Percentiles rank a stretch among this genome's conserved stretches.
These are phyloP conservation scores for Carex kokanica DNA, from an alignment of 176 grass and related monocot genomes.

Conservation along the genomic window DNA sequence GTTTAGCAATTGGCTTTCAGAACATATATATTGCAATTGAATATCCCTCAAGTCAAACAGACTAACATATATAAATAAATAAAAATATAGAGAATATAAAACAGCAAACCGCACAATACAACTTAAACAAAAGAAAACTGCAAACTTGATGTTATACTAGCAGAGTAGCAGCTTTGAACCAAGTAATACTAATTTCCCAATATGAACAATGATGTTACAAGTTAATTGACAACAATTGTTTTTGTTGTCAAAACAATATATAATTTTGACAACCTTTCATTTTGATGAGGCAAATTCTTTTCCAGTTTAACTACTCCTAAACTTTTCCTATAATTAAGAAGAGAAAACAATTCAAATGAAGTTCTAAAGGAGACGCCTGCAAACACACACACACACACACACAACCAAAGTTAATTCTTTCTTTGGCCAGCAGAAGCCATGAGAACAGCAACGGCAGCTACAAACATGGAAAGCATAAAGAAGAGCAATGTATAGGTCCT, in stretches of 20 bases:
- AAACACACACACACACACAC: not conserved
- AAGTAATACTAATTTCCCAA: not conserved
- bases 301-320: not conserved
- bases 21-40: no score
- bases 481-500: conserved; percentile 56
- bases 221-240: conserved; percentile 1
- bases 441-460: conserved; percentile 55
- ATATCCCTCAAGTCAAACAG: no score
- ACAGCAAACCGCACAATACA: not conserved
- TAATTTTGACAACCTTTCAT: not conserved
- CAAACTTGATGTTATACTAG: not conserved
- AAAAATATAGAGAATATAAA: not conserved
- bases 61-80: no score
- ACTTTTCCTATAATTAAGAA: not conserved
- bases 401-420: conserved; percentile 31
- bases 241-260: conserved; percentile 10
- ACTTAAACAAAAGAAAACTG: not conserved
- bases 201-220: conserved; percentile 15
- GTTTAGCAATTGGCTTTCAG: not conserved
- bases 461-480: conserved; percentile 82
- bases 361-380: not conserved
- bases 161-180: not conserved
- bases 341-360: not conserved
- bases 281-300: not conserved
- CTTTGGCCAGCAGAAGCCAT: conserved; percentile 95